Evolutionary conservation across 495 filamentous ascomycete species (phyloP).

Genomic region (Pyronema omphalodes): DNA sequence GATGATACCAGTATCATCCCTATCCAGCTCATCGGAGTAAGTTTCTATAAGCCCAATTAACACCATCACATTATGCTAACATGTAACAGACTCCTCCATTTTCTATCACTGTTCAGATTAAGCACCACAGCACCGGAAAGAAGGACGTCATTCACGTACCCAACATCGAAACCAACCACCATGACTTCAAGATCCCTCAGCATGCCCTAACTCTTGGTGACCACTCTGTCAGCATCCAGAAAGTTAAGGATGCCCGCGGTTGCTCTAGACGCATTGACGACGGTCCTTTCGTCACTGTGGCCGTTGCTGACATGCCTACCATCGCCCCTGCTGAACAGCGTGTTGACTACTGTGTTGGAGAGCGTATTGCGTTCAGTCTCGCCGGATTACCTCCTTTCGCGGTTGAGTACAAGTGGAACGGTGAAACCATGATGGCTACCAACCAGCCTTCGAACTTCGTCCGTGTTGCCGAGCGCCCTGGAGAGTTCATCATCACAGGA

Average conservation of each 20-base stretch:
- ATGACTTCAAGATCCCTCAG: conserved; percentile 68
- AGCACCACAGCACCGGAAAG: conserved; percentile 61
- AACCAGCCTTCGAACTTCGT: conserved; percentile 62
- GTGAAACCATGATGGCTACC: conserved; percentile 54
- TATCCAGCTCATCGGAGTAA: conserved; percentile 54
- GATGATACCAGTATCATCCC: conserved; percentile 58
- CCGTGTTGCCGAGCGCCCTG: conserved; percentile 76
- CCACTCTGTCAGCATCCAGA: conserved; percentile 70
- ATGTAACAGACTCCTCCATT: conserved; percentile 45
- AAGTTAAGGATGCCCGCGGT: conserved; percentile 67
- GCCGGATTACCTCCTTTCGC: conserved; percentile 79
- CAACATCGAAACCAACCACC: conserved; percentile 50
- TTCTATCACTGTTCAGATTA: conserved; percentile 73
- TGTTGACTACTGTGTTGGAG: conserved; percentile 83
- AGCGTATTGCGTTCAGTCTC: conserved; percentile 75
- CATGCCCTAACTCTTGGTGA: conserved; percentile 64
- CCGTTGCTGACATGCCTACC: conserved; percentile 78
- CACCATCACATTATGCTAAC: not conserved
- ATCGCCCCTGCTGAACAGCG: conserved; percentile 66
- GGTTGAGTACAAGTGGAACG: conserved; percentile 78
- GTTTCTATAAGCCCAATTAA: not conserved
- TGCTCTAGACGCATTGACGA: conserved; percentile 58
- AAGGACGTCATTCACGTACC: conserved; percentile 64
- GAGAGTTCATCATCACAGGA: conserved; percentile 69
- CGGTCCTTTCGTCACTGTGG: conserved; percentile 57